Evolutionary conservation across 1,284 basidiomycete species (phyloP).

Genomic region (Tilletia horrida): DNA sequence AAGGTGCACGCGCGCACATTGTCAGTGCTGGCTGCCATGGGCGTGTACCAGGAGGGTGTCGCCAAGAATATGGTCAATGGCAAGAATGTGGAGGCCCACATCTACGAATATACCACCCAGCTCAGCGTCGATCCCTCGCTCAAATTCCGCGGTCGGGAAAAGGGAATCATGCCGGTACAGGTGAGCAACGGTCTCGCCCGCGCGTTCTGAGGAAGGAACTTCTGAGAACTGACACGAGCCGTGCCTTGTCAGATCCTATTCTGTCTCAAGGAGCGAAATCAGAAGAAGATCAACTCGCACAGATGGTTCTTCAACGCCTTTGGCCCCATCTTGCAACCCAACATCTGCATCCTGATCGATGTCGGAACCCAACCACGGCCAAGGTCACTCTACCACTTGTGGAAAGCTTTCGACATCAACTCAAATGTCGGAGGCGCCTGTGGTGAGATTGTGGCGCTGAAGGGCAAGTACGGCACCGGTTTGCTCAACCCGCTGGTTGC

Average conservation of each 20-base stretch:
- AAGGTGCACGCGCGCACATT: conserved; percentile 84
- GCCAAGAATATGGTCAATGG: conserved; percentile 84
- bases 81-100: conserved; percentile 80
- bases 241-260: conserved; percentile 87
- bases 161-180: conserved; percentile 57
- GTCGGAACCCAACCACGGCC: conserved; percentile 79
- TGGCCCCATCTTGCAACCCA: conserved; percentile 61
- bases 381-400: conserved; percentile 76
- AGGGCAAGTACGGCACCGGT: conserved; percentile 66
- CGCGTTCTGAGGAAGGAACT: conserved; percentile 5
- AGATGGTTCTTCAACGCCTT: conserved; percentile 58
- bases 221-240: conserved; percentile 24
- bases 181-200: conserved; percentile 14
- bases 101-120: conserved; percentile 72
- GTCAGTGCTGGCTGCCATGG: conserved; percentile 73
- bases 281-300: conserved; percentile 64
- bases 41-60: conserved; percentile 84
- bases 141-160: conserved; percentile 77
- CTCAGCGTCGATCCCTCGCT: conserved; percentile 73
- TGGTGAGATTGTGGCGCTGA: conserved; percentile 90
- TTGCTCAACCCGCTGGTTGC: conserved; percentile 71
- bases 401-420: conserved; percentile 96
- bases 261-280: conserved; percentile 88
- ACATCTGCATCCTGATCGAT: conserved; percentile 89
- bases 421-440: conserved; percentile 93